These are phyloP conservation scores for Pestalotiopsis sp. DNA, from an alignment of 2,329 filamentous ascomycete genomes.

Conservation along the genomic window DNA sequence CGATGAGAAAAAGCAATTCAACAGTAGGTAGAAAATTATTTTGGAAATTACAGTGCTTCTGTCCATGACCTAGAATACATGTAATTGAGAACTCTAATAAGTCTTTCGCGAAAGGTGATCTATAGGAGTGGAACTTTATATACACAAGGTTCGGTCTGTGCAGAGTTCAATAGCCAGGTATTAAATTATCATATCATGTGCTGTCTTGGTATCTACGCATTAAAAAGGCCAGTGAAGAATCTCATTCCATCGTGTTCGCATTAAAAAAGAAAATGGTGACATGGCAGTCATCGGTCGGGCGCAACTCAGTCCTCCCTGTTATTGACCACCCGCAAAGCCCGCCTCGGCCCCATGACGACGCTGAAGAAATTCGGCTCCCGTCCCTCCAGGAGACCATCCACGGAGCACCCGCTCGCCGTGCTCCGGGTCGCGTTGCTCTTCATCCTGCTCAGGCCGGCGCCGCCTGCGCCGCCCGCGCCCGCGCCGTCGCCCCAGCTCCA, in stretches of 20 bases:
- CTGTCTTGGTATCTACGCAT: not conserved
- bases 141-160: not conserved
- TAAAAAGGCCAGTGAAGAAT: not conserved
- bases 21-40: not conserved
- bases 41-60: no score
- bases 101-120: no score
- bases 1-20: not conserved
- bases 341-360: constrained; percentile 67
- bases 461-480: constrained; percentile 19
- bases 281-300: constrained; percentile 5
- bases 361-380: constrained; percentile 74
- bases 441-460: constrained; percentile 23
- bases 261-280: not conserved
- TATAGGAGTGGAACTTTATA: not conserved
- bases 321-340: constrained; percentile 72
- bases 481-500: constrained; percentile 25
- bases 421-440: constrained; percentile 37
- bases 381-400: constrained; percentile 40
- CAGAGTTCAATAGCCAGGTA: not conserved
- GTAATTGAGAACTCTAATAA: no score
- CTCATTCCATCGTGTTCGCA: not conserved
- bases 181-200: not conserved
- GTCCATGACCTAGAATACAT: no score
- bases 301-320: constrained; percentile 35
- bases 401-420: constrained; percentile 37